A percentile compares a stretch with the other conserved stretches of the same genome.
Evolutionary conservation across 139 green algal genomes (phyloP).

Genomic region (Chlorella sp.): DNA sequence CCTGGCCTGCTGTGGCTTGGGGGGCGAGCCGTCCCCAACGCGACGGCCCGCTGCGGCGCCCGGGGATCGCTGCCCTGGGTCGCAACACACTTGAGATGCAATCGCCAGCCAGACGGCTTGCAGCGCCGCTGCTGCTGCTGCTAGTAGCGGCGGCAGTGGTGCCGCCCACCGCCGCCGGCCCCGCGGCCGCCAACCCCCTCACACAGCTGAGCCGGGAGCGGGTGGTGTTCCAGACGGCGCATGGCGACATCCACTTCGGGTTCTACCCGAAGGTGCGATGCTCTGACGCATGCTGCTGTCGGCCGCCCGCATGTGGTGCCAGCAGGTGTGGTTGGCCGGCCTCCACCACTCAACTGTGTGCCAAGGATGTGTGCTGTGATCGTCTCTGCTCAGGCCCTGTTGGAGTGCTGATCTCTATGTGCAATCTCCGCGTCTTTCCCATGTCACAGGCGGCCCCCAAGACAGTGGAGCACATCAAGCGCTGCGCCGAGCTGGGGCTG

Average conservation of each 20-base stretch:
- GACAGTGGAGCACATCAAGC: slow-evolving; percentile 84
- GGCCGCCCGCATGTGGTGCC: too few species aligned
- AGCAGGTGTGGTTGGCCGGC: too few species aligned
- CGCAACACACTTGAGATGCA: neutral
- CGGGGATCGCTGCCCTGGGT: neutral
- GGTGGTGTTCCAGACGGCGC: slow-evolving; percentile 65
- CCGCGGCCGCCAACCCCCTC: neutral
- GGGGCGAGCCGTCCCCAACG: too few species aligned
- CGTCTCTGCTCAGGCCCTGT: too few species aligned
- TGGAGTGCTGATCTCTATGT: too few species aligned
- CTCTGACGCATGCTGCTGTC: too few species aligned
- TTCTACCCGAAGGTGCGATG: slow-evolving; percentile 47
- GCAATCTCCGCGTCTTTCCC: too few species aligned
- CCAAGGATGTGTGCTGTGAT: too few species aligned
- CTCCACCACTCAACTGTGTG: too few species aligned
- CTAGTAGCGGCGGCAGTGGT: neutral
- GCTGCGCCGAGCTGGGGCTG: slow-evolving; percentile 66
- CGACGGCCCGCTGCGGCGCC: neutral
- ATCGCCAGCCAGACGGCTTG: neutral
- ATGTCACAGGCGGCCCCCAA: slow-evolving; percentile 62
- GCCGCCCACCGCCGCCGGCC: neutral
- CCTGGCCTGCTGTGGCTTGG: too few species aligned
- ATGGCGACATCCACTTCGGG: slow-evolving; percentile 77
- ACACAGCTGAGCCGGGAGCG: neutral
- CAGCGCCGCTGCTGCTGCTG: neutral